phyloP scores from a whole-genome alignment of 176 grass and related monocot species.

The Leersia perrieri region DNA sequence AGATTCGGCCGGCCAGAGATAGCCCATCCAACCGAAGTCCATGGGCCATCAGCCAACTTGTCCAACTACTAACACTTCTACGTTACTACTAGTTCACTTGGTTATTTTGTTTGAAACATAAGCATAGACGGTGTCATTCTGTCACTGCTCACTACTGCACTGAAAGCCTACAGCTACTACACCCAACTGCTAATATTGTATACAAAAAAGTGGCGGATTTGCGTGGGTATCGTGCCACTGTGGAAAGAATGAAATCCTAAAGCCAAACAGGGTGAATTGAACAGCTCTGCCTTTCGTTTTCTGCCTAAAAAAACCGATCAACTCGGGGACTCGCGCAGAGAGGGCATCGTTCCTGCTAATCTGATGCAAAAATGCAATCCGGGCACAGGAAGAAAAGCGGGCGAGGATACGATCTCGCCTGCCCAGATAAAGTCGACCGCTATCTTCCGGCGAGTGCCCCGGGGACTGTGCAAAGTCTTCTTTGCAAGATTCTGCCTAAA shows the following conservation, averaged over 20 bases:
- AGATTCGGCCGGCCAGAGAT: no score
- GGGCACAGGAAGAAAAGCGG: constrained; percentile 1
- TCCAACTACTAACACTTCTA: no score
- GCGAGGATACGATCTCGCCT: neutral
- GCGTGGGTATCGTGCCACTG: neutral
- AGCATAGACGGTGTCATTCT: no score
- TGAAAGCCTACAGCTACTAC: no score
- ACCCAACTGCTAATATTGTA: no score
- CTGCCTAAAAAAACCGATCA: constrained; percentile 22
- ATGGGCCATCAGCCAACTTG: no score
- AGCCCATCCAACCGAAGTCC: no score
- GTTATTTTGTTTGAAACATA: no score
- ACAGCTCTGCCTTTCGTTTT: neutral
- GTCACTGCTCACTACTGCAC: no score
- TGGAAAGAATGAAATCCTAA: constrained; percentile 38
- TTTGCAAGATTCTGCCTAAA: constrained; percentile 38
- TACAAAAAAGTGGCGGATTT: neutral
- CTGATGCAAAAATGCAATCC: constrained; percentile 28
- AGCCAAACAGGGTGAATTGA: neutral
- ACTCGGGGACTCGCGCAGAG: neutral
- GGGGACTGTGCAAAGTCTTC: constrained; percentile 22
- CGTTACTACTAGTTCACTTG: no score
- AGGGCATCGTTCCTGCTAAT: neutral
- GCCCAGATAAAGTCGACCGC: constrained; percentile 26
- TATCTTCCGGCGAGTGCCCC: constrained; percentile 13